Evolutionary conservation across 306 rosid species (phyloP), one percentile per base, ranked within the genome.

Genomic region (Begonia fuchsioides): DNA sequence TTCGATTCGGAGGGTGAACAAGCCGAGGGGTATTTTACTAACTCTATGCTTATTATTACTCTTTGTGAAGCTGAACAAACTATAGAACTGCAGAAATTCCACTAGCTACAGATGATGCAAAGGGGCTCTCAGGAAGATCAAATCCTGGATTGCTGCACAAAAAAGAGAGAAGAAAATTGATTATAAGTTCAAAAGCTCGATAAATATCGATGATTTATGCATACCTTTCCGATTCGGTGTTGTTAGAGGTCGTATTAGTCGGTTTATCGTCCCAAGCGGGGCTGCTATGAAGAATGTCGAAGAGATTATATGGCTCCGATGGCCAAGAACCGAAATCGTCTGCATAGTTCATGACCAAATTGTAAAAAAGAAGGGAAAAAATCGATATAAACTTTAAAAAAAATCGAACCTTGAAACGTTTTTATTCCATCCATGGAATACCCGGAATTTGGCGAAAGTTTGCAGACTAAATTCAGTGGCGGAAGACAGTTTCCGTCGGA

Each of bases 51-150:
- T 10, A 73, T 66, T 60, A 64, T 55, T 26, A 6, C 32, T 43
- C 10, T 45, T 50, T 8, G 20, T 39, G 41, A 54, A 32, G 49
- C 59, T 32, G 63, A 48, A 9, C 32, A 44, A 41, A 43, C 71
- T 70, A 70, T 47, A 45, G 64, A 60, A 56, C 63, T 16, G 65
- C 47, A 5, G 57, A 65, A 38, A 57, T 60, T 59, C 70, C 67
- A 43, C 71, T 65, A 49, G 50, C 69, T 57, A 58, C 52, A 3
- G 67, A 55, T 49, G 74, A 26, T 45, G 79, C 53, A 65, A 83
- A 83, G 2, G 88, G 87, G 78, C 86, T 80, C 9, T 87, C 94
- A 1, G 96, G 93, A 15, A 83, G 87, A 59, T 83, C 55, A 39
- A 77, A 50, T 60, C 69, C 85, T 67, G 69, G 66, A 39, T 64